A percentile compares a stretch with the other conserved stretches of the same genome.
These are phyloP conservation scores for Apophysomyces trapeziformis DNA, from an alignment of 371 early-diverging fungal species.

Conservation along the genomic window DNA sequence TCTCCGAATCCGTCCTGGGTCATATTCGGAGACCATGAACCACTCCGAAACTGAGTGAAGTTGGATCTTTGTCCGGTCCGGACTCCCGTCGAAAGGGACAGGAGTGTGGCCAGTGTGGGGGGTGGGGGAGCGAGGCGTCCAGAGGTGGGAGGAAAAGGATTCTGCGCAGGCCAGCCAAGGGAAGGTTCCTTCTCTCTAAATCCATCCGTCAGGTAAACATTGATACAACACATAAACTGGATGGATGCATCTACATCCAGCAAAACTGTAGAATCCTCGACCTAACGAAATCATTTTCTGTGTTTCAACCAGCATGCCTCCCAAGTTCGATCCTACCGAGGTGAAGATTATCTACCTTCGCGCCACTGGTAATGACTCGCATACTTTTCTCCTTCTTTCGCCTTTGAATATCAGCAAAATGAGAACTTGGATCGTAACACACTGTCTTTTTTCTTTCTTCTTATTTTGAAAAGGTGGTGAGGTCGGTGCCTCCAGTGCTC, in stretches of 20 bases:
- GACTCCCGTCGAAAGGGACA: not conserved
- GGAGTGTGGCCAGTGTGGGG: not conserved
- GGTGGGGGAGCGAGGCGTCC: not conserved
- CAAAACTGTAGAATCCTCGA: not conserved
- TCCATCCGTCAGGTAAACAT: constrained; percentile 8
- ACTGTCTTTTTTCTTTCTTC: not conserved
- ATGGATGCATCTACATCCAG: not conserved
- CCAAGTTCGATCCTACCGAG: constrained; percentile 84
- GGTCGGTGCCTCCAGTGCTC: constrained; percentile 94
- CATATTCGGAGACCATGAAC: too few species aligned
- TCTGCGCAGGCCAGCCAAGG: not conserved
- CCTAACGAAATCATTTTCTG: not conserved
- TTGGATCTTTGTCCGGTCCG: not conserved
- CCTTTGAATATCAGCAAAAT: not conserved
- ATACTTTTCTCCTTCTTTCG: too few species aligned
- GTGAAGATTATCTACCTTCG: constrained; percentile 90
- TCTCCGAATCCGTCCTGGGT: too few species aligned
- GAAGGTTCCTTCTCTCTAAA: constrained; percentile 12
- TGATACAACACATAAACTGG: not conserved
- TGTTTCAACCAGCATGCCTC: constrained; percentile 53
- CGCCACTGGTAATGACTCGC: constrained; percentile 76
- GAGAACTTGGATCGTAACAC: not conserved
- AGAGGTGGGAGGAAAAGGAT: not conserved
- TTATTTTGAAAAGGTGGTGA: constrained; percentile 38
- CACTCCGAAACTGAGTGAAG: too few species aligned